Evolutionary conservation across 495 filamentous ascomycete species (phyloP).

Genomic region (Letharia lupina): DNA sequence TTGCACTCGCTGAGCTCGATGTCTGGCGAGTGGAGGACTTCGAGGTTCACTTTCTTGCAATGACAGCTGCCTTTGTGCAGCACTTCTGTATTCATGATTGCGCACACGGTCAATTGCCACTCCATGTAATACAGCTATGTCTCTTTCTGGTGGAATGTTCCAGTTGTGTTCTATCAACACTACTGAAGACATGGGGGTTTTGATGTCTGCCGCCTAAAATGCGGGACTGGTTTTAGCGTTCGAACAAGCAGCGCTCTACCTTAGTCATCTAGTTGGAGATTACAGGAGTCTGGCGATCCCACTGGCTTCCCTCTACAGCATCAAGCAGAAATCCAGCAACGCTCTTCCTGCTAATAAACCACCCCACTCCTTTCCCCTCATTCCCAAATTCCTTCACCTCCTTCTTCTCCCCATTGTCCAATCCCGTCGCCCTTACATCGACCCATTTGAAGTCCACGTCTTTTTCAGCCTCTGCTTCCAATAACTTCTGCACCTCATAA

Average conservation of each 20-base stretch:
- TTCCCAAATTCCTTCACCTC: constrained; percentile 31
- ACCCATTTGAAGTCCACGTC: constrained; percentile 28
- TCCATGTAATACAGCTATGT: no score
- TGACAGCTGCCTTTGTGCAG: constrained; percentile 16
- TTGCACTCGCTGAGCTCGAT: constrained; percentile 17
- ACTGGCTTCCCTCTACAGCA: constrained; percentile 31
- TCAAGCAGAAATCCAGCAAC: constrained; percentile 37
- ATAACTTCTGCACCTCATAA: constrained; percentile 10
- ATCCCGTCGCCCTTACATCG: constrained; percentile 32
- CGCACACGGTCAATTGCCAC: background rate
- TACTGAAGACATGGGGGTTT: no score
- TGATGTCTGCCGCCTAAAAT: no score
- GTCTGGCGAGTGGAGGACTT: constrained; percentile 3
- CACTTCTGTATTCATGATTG: constrained; percentile 4
- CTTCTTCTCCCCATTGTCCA: constrained; percentile 29
- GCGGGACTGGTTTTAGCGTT: background rate
- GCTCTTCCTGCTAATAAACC: constrained; percentile 24
- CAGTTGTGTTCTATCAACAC: no score
- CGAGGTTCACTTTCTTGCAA: constrained; percentile 6
- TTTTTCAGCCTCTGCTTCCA: constrained; percentile 12
- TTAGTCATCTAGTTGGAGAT: constrained; percentile 1
- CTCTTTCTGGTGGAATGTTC: no score
- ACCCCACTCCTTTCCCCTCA: constrained; percentile 23
- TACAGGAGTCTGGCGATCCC: constrained; percentile 25
- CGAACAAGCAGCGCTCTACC: background rate